These are phyloP conservation scores for Phlebiopsis gigantea DNA, from an alignment of 768 basidiomycete species.

Conservation along the genomic window DNA sequence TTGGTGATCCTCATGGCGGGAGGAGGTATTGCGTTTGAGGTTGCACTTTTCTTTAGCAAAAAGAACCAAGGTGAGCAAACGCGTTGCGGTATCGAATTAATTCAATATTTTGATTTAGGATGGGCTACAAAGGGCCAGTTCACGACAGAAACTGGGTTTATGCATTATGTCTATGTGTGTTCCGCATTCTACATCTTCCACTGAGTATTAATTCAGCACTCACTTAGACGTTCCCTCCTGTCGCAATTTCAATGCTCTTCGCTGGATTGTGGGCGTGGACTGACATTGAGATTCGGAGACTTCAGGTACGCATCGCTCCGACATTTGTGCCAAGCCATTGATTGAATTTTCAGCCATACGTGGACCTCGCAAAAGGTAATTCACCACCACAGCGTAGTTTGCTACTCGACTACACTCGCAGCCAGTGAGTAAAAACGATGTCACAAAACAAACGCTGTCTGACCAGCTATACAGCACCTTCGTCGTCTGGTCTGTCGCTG, in stretches of 20 bases:
- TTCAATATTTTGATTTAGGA: slow-evolving; percentile 27
- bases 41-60: slow-evolving; percentile 41
- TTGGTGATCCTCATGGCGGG: slow-evolving; percentile 33
- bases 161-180: slow-evolving; percentile 53
- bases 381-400: slow-evolving; percentile 47
- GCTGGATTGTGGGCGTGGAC: slow-evolving; percentile 53
- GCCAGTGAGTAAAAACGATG: slow-evolving; percentile 30
- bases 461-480: slow-evolving; percentile 33
- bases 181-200: not conserved
- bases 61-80: slow-evolving; percentile 34
- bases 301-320: slow-evolving; percentile 34
- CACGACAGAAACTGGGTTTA: slow-evolving; percentile 28
- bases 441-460: not conserved
- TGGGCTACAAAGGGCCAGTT: slow-evolving; percentile 33
- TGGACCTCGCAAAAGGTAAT: slow-evolving; percentile 52
- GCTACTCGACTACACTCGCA: slow-evolving; percentile 49
- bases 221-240: slow-evolving; percentile 46
- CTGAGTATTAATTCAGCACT: not conserved
- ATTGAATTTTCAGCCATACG: slow-evolving; percentile 38
- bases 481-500: slow-evolving; percentile 41
- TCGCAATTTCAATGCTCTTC: slow-evolving; percentile 43
- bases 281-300: slow-evolving; percentile 51
- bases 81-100: no score
- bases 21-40: slow-evolving; percentile 40
- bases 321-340: not conserved